Evolutionary conservation across 1,284 basidiomycete genomes (phyloP), one percentile per base, ranked within the genome.

Genomic region (Ganoderma multipileum): DNA sequence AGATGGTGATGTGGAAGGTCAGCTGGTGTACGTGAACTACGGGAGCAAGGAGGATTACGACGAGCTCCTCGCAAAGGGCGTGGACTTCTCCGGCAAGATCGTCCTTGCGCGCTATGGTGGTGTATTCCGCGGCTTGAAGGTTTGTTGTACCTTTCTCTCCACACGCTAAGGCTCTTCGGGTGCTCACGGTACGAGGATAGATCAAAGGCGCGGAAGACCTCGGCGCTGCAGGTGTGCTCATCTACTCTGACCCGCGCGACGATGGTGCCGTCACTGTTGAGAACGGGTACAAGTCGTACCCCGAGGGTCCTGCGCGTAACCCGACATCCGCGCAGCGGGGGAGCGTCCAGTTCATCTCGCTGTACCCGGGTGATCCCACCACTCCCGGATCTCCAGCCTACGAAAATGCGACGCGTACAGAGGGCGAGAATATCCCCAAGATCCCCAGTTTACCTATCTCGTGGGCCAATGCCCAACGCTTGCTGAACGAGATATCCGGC

Each of bases 301-400:
- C 97, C 0, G 83, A 88, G 20, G 96, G 97, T 0, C 95, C 96
- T 38, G 96, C 95, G 52, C 88, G 95, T 50, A 94, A 96, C 79
- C 94, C 93, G 0, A 90, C 89, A 8, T 87, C 92, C 3, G 90
- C 97, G 14, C 91, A 98, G 80, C 89, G 97, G 60, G 97, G 97
- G 23, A 93, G 90, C 38, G 95, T 96, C 1, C 93, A 96, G 78
- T 97, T 88, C 77, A 78, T 97, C 47, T 91, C 91, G 20, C 78
- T 84, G 42, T 97, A 97, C 79, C 95, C 96, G 1, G 91, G 91
- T 26, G 95, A 96, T 77, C 94, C 94, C 4, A 89, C 90, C 0
- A 98, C 97, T 0, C 96, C 96, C 1, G 95, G 94, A 20, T 84
- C 87, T 72, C 97, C 97, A 28, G 88, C 96, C 2, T 98, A 98